Conservation (phyloP, 805 yeast genomes). For the Pichia phayaonensis region DNA sequence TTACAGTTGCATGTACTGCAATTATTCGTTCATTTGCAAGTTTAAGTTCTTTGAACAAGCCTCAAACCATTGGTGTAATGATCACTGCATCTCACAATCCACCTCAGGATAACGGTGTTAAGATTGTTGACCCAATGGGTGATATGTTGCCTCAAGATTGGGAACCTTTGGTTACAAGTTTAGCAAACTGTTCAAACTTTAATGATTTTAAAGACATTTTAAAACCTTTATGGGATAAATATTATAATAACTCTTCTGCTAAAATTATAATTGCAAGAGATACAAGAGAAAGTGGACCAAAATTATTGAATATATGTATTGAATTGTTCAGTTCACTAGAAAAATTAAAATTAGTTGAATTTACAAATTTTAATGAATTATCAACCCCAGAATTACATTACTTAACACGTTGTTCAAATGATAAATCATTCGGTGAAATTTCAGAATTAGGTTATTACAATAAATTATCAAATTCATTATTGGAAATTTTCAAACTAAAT, state of each 20-base stretch:
- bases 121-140: slow-evolving; percentile 89
- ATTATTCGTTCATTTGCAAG: slow-evolving; percentile 68
- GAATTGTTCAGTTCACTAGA: slow-evolving; percentile 28
- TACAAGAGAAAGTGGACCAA: slow-evolving; percentile 78
- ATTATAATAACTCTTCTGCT: slow-evolving; percentile 37
- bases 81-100: slow-evolving; percentile 95
- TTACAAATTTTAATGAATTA: slow-evolving; percentile 54
- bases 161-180: slow-evolving; percentile 73
- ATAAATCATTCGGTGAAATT: slow-evolving; percentile 50
- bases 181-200: slow-evolving; percentile 61
- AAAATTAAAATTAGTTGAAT: slow-evolving; percentile 33
- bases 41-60: slow-evolving; percentile 30
- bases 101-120: slow-evolving; percentile 85
- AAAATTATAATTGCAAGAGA: slow-evolving; percentile 72
- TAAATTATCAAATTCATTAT: slow-evolving; percentile 51
- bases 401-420: slow-evolving; percentile 67
- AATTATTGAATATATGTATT: slow-evolving; percentile 47
- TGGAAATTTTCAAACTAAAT: slow-evolving; percentile 31
- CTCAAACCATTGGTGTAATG: slow-evolving; percentile 82
- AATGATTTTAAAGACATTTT: slow-evolving; percentile 33
- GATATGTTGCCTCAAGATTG: slow-evolving; percentile 79
- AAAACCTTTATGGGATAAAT: slow-evolving; percentile 26
- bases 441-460: slow-evolving; percentile 62
- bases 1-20: slow-evolving; percentile 78
- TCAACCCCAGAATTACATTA: slow-evolving; percentile 96